Base-by-base conservation (phyloP, 768 basidiomycete species). In the Termitomyces sp. region DNA sequence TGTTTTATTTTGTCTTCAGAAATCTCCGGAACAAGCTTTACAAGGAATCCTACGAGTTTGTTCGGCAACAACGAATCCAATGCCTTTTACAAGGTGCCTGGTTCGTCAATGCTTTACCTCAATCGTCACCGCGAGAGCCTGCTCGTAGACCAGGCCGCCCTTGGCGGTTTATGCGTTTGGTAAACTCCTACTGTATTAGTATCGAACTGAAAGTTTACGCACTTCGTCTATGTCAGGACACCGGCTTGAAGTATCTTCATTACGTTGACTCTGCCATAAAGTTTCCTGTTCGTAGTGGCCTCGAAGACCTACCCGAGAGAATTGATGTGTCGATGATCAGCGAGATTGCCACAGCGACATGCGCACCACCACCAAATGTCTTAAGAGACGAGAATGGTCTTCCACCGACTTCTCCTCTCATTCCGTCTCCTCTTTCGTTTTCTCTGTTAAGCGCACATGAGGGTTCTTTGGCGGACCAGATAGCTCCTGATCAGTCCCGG, bases 41-140 rank as follows among this genome's bases (percentile, higher is more conserved):
- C 76, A 92, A 86, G 65, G 94, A 97, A 68, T 93, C 91, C 14
- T 92, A 84, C 62, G 91, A 93, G 66, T 95, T 94, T 65, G 90
- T 97, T 22, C 80, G 87, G 42, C 87, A 90, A 67, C 94, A 97
- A 70, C 80, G 94, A 53, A 87, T 94, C 65, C 87, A 91, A 61
- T 95, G 93, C 66, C 71, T 97, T 39, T 74, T 92, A 46, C 88
- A 93, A 67, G 94, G 94, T 32, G 89, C 92, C 22, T 97, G 94
- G 94, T 95, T 97, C 70, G 82, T 91, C 61, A 93, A 88, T 64
- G 92, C 86, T 1, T 72, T 88, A 39, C 84, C 86, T 0, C 71
- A 78, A 42, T 72, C 73, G 7, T 69, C 79, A 22, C 78, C 79
- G 14, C 79, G 83, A 47, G 83, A 85, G 26, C 72, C 75, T 18